Evolutionary conservation across 1,284 basidiomycete genomes (phyloP).

Genomic region (Ceratobasidium papillatum): DNA sequence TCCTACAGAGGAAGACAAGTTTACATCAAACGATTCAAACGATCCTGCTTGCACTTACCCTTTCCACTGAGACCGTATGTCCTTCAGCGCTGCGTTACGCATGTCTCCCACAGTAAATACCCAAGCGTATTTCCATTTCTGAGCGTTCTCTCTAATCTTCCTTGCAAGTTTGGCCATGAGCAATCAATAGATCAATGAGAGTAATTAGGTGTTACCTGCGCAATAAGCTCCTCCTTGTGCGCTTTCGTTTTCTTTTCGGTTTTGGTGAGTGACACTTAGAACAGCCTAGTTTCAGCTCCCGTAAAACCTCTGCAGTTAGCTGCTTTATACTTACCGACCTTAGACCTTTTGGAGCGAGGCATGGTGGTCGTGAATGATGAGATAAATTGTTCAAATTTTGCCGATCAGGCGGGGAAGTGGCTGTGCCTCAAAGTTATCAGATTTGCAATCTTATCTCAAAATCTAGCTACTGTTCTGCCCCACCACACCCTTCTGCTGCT

Average conservation of each 20-base stretch:
- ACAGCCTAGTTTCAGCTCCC: background rate
- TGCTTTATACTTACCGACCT: constrained; percentile 67
- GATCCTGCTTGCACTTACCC: constrained; percentile 64
- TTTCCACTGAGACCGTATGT: constrained; percentile 93
- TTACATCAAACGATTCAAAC: background rate
- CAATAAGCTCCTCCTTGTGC: constrained; percentile 86
- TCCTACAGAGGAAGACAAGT: constrained; percentile 56
- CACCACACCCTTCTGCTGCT: constrained; percentile 17
- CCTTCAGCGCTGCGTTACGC: constrained; percentile 94
- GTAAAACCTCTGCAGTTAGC: background rate
- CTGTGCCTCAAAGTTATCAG: constrained; percentile 26
- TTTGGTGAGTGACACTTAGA: constrained; percentile 50
- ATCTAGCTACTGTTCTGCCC: constrained; percentile 28
- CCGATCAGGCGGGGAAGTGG: constrained; percentile 26
- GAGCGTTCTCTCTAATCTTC: constrained; percentile 77
- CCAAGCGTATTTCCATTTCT: constrained; percentile 95
- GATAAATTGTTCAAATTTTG: constrained; percentile 35
- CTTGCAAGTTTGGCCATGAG: constrained; percentile 4
- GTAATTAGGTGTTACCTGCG: constrained; percentile 63
- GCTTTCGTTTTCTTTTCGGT: constrained; percentile 62
- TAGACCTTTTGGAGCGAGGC: constrained; percentile 88
- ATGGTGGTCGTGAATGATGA: constrained; percentile 57
- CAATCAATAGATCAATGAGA: constrained; percentile 17
- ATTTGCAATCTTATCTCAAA: constrained; percentile 15
- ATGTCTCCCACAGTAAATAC: constrained; percentile 94